Base-by-base conservation (phyloP, 2,329 filamentous ascomycete genomes). In the Myriosclerotinia duriaeana region DNA sequence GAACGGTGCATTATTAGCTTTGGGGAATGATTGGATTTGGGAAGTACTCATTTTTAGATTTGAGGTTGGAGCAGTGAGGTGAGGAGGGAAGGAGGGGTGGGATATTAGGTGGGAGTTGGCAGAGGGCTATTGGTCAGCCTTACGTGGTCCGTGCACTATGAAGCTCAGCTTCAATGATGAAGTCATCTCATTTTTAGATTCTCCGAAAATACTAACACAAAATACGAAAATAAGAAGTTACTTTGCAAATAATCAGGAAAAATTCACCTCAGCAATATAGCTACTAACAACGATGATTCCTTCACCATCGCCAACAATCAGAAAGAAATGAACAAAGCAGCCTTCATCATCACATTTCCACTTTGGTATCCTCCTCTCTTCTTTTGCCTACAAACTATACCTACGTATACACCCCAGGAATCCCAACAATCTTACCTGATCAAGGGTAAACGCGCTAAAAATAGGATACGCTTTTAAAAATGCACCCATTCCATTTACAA, bases 1-100 rank as follows among this genome's bases (percentile, higher is more conserved):
- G 78, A 88, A 88, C 48, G 69, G 40, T 38, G 38, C 5, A 3
- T 40, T 11, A 3, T 40, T 11, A n/a, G 9, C 46, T 5, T 61
- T 54, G 26, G 22, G 9, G 36, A 56, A 53, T 36, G 22, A 50
- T 40, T 52, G 46, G 30, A 64, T 46, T n/a, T 58, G 62, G 6
- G 53, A 62, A 77, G 78, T 53, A 22, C 38, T 63, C 58, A 61
- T 61, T 20, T 26, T 60, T n/a, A 15, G 12, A 22, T 14, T 17
- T 22, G 42, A 4, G 15, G 3, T 15, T 17, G n/a, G 56, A 36
- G 7, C 15, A 48, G 34, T 55, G 20, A 6, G 2, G 5, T 22
- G 34, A 22, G 17, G 9, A 6, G 46, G 22, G 30, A 38, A 15
- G 34, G 34, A 50, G n/a, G 5, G 38, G n/a, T 61, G 58, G 30